Conservation (phyloP, 2,329 filamentous ascomycete species). For the Fusarium continuum region DNA sequence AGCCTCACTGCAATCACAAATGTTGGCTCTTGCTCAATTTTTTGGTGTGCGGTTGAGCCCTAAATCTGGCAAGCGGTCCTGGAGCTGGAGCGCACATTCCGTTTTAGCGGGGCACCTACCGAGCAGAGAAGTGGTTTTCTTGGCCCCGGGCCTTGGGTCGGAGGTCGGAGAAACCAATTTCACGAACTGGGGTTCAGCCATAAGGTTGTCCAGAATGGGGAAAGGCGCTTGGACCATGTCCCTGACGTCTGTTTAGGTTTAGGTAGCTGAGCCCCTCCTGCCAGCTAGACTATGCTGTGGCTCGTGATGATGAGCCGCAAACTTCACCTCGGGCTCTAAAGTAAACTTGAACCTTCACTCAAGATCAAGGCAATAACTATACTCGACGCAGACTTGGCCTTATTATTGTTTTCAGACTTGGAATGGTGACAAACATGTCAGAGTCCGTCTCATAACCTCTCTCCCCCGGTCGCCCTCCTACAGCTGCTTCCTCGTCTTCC, state of each 20-base stretch:
- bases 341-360: background rate
- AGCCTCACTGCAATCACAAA: slow-evolving; percentile 39
- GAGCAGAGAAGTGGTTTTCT: slow-evolving; percentile 19
- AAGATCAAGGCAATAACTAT: background rate
- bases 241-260: slow-evolving; percentile 38
- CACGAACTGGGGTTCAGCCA: background rate
- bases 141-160: background rate
- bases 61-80: slow-evolving; percentile 37
- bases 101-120: no score
- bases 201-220: background rate
- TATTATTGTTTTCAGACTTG: background rate
- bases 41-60: slow-evolving; percentile 49
- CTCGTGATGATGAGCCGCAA: slow-evolving; percentile 31
- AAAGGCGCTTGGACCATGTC: slow-evolving; percentile 33
- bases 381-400: background rate
- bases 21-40: slow-evolving; percentile 39
- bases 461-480: slow-evolving; percentile 14
- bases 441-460: slow-evolving; percentile 26
- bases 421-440: slow-evolving; percentile 22
- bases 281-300: slow-evolving; percentile 6
- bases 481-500: slow-evolving; percentile 27
- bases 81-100: slow-evolving; percentile 19
- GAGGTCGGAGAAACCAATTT: slow-evolving; percentile 34
- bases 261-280: slow-evolving; percentile 28
- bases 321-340: slow-evolving; percentile 10